phyloP scores from a whole-genome alignment of 345 rosid genomes.

The Gossypium longicalyx region DNA sequence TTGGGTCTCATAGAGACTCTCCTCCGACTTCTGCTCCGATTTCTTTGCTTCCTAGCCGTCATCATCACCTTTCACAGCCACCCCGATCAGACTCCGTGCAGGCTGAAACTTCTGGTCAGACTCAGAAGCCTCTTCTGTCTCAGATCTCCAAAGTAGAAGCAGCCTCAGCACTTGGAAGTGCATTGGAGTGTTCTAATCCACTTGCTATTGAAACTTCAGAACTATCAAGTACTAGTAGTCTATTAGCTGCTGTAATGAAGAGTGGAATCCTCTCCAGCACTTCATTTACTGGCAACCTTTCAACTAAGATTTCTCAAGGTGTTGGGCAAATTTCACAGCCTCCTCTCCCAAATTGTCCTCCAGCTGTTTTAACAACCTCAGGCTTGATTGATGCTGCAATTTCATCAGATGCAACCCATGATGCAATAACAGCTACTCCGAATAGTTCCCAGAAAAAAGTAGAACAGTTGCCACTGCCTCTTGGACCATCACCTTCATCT shows the following conservation, averaged over 20 bases:
- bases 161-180: constrained; percentile 27
- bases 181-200: constrained; percentile 30
- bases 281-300: constrained; percentile 28
- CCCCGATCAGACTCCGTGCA: constrained; percentile 23
- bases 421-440: constrained; percentile 21
- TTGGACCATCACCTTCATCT: constrained; percentile 39
- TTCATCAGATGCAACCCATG: constrained; percentile 24
- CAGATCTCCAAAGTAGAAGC: constrained; percentile 35
- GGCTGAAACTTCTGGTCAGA: constrained; percentile 39
- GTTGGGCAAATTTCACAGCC: constrained; percentile 31
- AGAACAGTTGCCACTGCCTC: constrained; percentile 40
- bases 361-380: constrained; percentile 27
- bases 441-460: constrained; percentile 33
- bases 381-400: constrained; percentile 30
- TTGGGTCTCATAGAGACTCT: constrained; percentile 25
- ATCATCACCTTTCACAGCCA: constrained; percentile 24
- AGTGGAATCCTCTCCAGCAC: constrained; percentile 58
- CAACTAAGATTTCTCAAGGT: constrained; percentile 30
- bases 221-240: constrained; percentile 53
- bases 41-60: constrained; percentile 23
- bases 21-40: constrained; percentile 24
- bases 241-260: constrained; percentile 69
- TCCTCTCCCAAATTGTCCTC: constrained; percentile 37
- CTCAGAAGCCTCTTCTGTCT: constrained; percentile 29
- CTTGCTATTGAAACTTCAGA: constrained; percentile 37